Conservation (phyloP, 2,329 filamentous ascomycete species). For the Aspergillus sp. region DNA sequence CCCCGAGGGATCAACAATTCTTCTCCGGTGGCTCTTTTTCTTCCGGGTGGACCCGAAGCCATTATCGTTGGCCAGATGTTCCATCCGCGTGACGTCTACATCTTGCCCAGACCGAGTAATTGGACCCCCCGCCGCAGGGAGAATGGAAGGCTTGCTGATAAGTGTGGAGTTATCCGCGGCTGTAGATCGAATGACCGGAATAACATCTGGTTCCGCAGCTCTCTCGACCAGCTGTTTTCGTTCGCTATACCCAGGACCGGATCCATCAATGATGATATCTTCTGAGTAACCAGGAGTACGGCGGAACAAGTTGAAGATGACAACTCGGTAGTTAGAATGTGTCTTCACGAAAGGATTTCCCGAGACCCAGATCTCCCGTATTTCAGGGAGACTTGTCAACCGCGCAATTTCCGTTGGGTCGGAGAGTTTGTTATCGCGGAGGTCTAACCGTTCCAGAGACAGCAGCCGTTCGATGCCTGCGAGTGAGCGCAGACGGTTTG, state of each 20-base stretch:
- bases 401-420: conserved; percentile 89
- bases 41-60: conserved; percentile 38
- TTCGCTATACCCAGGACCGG: conserved; percentile 80
- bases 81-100: conserved; percentile 15
- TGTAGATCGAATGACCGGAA: conserved; percentile 73
- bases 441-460: conserved; percentile 83
- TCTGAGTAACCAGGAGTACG: conserved; percentile 85
- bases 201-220: conserved; percentile 69
- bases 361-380: conserved; percentile 87
- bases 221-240: conserved; percentile 81
- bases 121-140: conserved; percentile 15
- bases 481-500: conserved; percentile 81
- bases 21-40: conserved; percentile 54
- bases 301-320: conserved; percentile 95
- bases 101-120: conserved; percentile 5
- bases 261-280: conserved; percentile 84
- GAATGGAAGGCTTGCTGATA: conserved; percentile 62
- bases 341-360: conserved; percentile 91
- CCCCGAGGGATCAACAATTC: conserved; percentile 58
- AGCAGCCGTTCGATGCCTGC: conserved; percentile 86
- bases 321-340: conserved; percentile 79
- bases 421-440: conserved; percentile 86
- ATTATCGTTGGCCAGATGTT: conserved; percentile 24
- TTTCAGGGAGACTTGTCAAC: conserved; percentile 84
- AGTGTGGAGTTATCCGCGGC: conserved; percentile 63